A percentile compares a stretch with the other conserved stretches of the same genome.
Conservation (phyloP, 495 filamentous ascomycete genomes). For the Podospora bellae-mahoneyi region DNA sequence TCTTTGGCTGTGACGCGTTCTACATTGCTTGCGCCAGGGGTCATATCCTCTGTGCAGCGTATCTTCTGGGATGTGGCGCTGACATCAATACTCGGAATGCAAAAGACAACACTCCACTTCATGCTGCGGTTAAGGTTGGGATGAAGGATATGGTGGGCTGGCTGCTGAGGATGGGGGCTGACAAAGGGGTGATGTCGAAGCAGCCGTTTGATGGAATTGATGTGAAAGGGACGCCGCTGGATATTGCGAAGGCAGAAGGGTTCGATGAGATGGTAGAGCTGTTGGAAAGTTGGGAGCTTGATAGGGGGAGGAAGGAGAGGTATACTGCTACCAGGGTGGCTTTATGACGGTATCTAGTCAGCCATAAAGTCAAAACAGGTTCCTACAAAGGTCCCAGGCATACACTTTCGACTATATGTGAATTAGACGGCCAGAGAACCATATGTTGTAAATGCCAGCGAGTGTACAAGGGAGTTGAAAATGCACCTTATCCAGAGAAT, state of each 20-base stretch:
- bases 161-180: slow-evolving; percentile 20
- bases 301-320: neutral
- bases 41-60: slow-evolving; percentile 8
- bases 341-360: too few species aligned
- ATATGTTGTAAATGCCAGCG: too few species aligned
- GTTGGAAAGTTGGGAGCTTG: neutral
- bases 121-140: slow-evolving; percentile 16
- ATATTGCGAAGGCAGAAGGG: slow-evolving; percentile 13
- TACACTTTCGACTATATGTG: too few species aligned
- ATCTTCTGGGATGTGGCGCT: slow-evolving; percentile 13
- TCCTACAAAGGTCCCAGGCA: too few species aligned
- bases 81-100: slow-evolving; percentile 15
- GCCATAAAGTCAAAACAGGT: too few species aligned
- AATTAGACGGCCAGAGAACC: too few species aligned
- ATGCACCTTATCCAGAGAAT: too few species aligned
- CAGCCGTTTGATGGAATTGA: slow-evolving; percentile 9
- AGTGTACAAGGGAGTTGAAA: too few species aligned
- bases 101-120: slow-evolving; percentile 17
- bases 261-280: neutral
- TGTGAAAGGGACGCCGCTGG: slow-evolving; percentile 13
- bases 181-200: slow-evolving; percentile 4
- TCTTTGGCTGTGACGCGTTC: slow-evolving; percentile 9
- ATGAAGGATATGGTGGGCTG: slow-evolving; percentile 16
- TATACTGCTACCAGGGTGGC: neutral
- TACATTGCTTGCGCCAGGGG: slow-evolving; percentile 18